phyloP scores from a whole-genome alignment of 345 rosid genomes.

The Citrus sp. region DNA sequence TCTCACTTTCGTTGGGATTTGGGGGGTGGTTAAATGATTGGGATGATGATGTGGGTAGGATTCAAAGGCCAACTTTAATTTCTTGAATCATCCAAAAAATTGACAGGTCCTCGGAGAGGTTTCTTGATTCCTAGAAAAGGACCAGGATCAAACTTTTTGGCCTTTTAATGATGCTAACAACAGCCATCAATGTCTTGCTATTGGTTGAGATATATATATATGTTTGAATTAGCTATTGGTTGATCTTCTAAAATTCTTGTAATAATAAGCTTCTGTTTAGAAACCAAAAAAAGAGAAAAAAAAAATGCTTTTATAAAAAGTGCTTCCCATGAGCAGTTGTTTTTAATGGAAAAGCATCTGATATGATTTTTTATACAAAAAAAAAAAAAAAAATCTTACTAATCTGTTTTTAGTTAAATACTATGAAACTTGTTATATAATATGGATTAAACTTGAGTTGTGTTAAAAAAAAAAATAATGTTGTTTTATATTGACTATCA shows the following conservation, averaged over 20 bases:
- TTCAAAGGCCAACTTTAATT: background rate
- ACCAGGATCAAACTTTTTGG: background rate
- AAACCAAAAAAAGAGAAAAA: too few relatives aligned
- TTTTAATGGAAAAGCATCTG: background rate
- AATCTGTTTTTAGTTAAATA: too few relatives aligned
- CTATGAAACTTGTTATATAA: too few relatives aligned
- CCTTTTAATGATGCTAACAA: background rate
- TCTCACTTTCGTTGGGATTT: conserved; percentile 5
- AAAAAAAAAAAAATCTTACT: too few relatives aligned
- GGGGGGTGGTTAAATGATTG: background rate
- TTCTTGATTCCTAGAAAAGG: background rate
- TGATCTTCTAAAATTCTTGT: too few relatives aligned
- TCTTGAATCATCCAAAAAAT: conserved; percentile 4
- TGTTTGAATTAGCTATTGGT: background rate
- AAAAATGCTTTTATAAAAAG: background rate
- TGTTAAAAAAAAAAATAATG: too few relatives aligned
- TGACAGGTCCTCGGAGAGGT: background rate
- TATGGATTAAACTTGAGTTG: too few relatives aligned
- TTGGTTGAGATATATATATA: background rate
- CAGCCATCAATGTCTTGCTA: background rate
- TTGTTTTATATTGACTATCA: too few relatives aligned
- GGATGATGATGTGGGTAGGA: background rate
- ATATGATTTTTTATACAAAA: too few relatives aligned
- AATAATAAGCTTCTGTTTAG: too few relatives aligned
- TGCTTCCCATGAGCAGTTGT: background rate